Base-by-base conservation (phyloP, 768 basidiomycete genomes). In the Hortiboletus campestris region DNA sequence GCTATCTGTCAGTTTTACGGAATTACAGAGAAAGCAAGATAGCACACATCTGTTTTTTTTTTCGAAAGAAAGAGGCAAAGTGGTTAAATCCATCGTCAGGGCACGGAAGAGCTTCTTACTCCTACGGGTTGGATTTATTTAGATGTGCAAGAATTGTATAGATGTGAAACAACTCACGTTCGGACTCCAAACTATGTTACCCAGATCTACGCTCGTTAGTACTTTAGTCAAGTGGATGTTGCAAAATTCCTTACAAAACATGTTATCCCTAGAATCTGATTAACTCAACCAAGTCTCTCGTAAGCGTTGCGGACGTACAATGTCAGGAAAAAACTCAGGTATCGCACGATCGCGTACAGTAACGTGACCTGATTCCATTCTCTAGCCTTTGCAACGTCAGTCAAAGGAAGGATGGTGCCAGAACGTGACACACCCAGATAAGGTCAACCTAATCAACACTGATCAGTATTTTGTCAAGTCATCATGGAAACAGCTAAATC, bases 331-430 rank as follows among this genome's bases (percentile, higher is more conserved):
- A 62, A 56, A n/a, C 60, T 52, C 12, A 62, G 16, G 38, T 64
- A 65, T 41, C 64, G 63, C 42, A 62, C 63, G 38, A 59, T 56
- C 17, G 49, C 52, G 16, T 65, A 65, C 1, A 65, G 49, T 4
- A 59, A 25, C 1, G 63, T 65, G 45, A 62, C 52, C 4, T 50
- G 29, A 28, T 53, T 65, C 64, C 63, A 65, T 43, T 54, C 25
- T 35, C 35, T 55, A 32, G 51, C 41, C 64, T 65, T 57, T n/a
- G 34, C 38, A n/a, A 36, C 5, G 17, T 55, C 20, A 51, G 38
- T 40, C 11, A 19, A 28, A 29, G 20, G 6, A 42, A 22, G 39
- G 16, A 20, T 5, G 11, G 13, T 19, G 12, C 8, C 11, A 36
- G 7, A 46, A 40, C 0, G 2, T 20, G 3, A n/a, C 51, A 12